Evolutionary conservation across 345 rosid genomes (phyloP), one percentile per base, ranked within the genome.

Genomic region (Microthlaspi erraticum): DNA sequence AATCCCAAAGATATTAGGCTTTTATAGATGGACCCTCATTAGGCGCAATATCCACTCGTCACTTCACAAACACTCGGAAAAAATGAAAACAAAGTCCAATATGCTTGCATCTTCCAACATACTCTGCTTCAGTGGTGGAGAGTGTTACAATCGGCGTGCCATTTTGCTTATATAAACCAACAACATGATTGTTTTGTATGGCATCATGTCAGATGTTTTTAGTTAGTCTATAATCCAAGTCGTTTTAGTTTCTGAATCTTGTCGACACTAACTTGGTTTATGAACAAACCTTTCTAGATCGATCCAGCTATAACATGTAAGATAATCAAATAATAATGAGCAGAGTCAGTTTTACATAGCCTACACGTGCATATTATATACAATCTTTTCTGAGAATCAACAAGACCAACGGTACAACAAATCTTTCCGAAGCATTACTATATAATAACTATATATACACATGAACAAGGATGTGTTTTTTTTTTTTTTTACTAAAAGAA

Each of bases 291-390:
- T 13, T 41, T 12, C 44, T 41, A 26, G 29, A 5, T 31, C 5
- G 4, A 5, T 32, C 7, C 34, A 5, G 34, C 34, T 36, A 5
- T 8, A 43, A 43, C 54, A 18, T 43, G 46, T 7, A 34, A 14
- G 19, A 45, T 17, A 45, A n/a, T 10, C 41, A 46, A 13, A 32
- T 54, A 10, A 7, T 36, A 50, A 41, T 71, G 37, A 43, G 62
- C 36, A 19, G 36, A 53, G 50, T 19, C 70, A 12, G 64, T 43
- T 33, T 16, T 54, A 9, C 14, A 11, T 19, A 20, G 33, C 59
- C 53, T 36, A 65, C 16, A 62, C 46, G 19, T 39, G 43, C 42
- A 55, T 33, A 34, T 55, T 55, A 55, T 56, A 56, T 56, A 34
- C 62, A 57, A 4, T 16, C 43, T 56, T 56, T 56, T 36, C 44